A percentile compares a stretch with the other conserved stretches of the same genome.
These are phyloP conservation scores for Sphaerostilbella broomeana DNA, from an alignment of 2,329 filamentous ascomycete genomes.

Conservation along the genomic window DNA sequence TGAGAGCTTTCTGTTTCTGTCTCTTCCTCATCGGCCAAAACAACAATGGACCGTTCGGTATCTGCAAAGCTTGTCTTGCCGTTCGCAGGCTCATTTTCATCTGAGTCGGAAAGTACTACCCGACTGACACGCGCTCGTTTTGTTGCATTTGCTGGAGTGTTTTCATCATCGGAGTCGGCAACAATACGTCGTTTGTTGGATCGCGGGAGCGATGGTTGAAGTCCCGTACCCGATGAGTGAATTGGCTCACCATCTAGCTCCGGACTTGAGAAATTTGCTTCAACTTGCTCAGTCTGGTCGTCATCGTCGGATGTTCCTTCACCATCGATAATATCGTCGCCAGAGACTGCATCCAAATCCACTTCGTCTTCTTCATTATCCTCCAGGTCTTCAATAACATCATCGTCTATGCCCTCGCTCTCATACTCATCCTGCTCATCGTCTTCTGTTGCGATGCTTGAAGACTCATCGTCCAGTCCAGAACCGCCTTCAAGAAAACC, in stretches of 20 bases:
- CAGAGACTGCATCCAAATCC: neutral
- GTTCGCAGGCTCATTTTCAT: slow-evolving; percentile 7
- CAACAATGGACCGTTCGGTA: no score
- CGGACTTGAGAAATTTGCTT: slow-evolving; percentile 26
- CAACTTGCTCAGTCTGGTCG: slow-evolving; percentile 10
- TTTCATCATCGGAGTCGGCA: slow-evolving; percentile 27
- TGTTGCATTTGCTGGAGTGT: slow-evolving; percentile 16
- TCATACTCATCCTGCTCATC: slow-evolving; percentile 29
- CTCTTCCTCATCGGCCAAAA: slow-evolving; percentile 3
- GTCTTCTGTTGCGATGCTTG: slow-evolving; percentile 9
- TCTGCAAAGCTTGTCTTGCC: no score
- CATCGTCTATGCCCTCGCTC: slow-evolving; percentile 34
- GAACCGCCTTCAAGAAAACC: slow-evolving; percentile 1
- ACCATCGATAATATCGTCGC: slow-evolving; percentile 15
- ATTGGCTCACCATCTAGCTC: slow-evolving; percentile 18
- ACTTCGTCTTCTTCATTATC: slow-evolving; percentile 18
- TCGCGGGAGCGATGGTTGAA: slow-evolving; percentile 10
- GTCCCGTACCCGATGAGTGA: slow-evolving; percentile 1
- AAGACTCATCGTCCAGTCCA: neutral
- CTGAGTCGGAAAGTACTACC: slow-evolving; percentile 6
- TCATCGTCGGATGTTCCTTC: slow-evolving; percentile 3
- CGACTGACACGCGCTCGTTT: slow-evolving; percentile 21
- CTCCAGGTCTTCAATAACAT: slow-evolving; percentile 21
- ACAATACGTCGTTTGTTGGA: slow-evolving; percentile 25
- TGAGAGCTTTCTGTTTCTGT: neutral